A percentile compares a stretch with the other conserved stretches of the same genome.
Conservation (phyloP, 2,329 filamentous ascomycete species). For the Cyphellophora attinorum region DNA sequence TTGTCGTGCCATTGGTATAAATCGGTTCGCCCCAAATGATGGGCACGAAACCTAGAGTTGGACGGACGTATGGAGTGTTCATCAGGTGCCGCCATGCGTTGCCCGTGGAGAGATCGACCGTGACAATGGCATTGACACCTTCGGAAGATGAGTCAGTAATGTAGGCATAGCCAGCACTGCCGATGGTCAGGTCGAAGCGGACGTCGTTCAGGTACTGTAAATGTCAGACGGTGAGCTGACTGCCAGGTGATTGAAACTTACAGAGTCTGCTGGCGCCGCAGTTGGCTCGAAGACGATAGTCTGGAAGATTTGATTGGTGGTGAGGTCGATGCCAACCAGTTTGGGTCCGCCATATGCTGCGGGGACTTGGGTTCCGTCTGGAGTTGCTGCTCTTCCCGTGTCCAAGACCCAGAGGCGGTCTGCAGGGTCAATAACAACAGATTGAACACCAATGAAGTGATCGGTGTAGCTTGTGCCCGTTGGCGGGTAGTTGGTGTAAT, state of each 20-base stretch:
- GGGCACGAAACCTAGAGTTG: constrained; percentile 36
- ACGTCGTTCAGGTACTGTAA: constrained; percentile 47
- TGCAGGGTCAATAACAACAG: constrained; percentile 40
- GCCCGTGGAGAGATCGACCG: constrained; percentile 41
- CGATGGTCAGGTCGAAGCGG: constrained; percentile 38
- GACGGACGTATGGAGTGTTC: constrained; percentile 29
- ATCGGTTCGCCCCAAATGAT: constrained; percentile 40
- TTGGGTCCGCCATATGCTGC: constrained; percentile 42
- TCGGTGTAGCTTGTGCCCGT: constrained; percentile 37
- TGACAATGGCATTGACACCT: constrained; percentile 40
- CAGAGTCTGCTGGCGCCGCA: constrained; percentile 38
- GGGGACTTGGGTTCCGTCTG: constrained; percentile 34
- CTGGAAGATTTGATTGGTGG: constrained; percentile 35
- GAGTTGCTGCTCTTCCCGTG: constrained; percentile 36
- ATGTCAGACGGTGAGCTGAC: not conserved
- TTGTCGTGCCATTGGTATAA: constrained; percentile 30
- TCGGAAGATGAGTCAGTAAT: constrained; percentile 42
- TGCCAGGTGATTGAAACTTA: not conserved
- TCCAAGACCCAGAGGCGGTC: constrained; percentile 47
- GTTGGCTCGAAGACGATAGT: constrained; percentile 41
- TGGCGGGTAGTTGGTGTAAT: constrained; percentile 38
- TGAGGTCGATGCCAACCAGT: constrained; percentile 38
- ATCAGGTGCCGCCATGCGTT: constrained; percentile 42
- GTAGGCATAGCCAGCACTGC: constrained; percentile 40
- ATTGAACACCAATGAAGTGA: constrained; percentile 43